phyloP scores from a whole-genome alignment of 768 basidiomycete species.

The Boletus pseudo-olivaceus region DNA sequence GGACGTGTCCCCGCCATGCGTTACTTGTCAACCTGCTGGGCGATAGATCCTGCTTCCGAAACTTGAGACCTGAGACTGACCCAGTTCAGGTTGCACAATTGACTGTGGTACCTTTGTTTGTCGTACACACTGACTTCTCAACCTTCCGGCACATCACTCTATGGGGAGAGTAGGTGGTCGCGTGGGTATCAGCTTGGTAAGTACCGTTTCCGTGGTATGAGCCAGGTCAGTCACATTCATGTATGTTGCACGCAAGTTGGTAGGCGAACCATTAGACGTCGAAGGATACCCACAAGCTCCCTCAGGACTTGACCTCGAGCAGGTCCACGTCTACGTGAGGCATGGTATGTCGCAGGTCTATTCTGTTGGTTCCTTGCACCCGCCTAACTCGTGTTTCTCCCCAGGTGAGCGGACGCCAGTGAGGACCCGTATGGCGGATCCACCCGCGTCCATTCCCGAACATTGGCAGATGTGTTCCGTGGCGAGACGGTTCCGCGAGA shows the following conservation, averaged over 20 bases:
- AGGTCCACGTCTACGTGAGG: slow-evolving; percentile 72
- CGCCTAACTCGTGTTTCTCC: not conserved
- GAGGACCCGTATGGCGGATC: slow-evolving; percentile 55
- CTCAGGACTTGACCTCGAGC: slow-evolving; percentile 51
- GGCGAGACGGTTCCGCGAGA: slow-evolving; percentile 47
- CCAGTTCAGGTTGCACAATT: not conserved
- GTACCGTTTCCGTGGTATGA: not conserved
- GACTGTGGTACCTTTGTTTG: not conserved
- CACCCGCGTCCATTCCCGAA: slow-evolving; percentile 63
- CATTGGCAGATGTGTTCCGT: slow-evolving; percentile 67
- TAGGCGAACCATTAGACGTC: slow-evolving; percentile 53
- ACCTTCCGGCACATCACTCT: not conserved
- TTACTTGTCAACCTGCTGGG: not conserved
- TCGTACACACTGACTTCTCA: not conserved
- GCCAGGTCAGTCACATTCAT: not conserved
- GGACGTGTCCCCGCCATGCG: not conserved
- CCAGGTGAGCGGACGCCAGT: slow-evolving; percentile 78
- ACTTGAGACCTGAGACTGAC: not conserved
- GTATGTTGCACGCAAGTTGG: slow-evolving; percentile 14
- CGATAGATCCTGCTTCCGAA: not conserved
- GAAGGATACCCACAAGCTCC: slow-evolving; percentile 60
- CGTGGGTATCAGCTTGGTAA: slow-evolving; percentile 11
- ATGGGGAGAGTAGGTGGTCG: not conserved
- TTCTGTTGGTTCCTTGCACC: not conserved
- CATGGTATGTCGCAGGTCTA: slow-evolving; percentile 50